Base-by-base conservation (phyloP, 352 stramenopile genomes). In the Globisporangium perplexum region DNA sequence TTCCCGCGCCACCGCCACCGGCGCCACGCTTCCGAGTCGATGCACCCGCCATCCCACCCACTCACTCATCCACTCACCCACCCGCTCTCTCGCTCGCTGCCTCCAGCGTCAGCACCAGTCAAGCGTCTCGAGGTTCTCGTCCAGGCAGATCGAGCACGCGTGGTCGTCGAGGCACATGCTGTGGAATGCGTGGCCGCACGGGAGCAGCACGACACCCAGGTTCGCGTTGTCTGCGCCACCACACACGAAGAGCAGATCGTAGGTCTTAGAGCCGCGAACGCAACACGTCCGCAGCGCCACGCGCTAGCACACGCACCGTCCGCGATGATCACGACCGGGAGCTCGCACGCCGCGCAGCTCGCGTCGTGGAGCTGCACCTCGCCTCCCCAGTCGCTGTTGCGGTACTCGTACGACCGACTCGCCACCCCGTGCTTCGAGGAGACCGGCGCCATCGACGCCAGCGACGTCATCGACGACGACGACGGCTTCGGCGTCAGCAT, bases 321-420 rank as follows among this genome's bases (percentile, higher is more conserved):
- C 23, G 64, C 66, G 57, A 95, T 86, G 36, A 93, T 85, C 47
- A 95, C 75, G 12, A 95, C 79, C 15, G 85, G 77, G 8, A 95
- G 68, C 24, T 93, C 83, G 46, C 85, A 95, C 31, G 65, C 56
- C 3, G 66, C 68, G 50, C 85, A 95, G 2, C 69, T 83, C 14
- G 74, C 86, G 59, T 95, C 82, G 47, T 95, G 85, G 10, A 95
- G 60, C 52, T 93, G 83, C 24, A 95, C 77, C 60, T 93, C 85
- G 22, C 85, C 83, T 46, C 85, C 85, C 85, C 85, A 95, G 51
- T 93, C 85, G 52, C 83, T 92, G 60, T 88, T 92, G 26, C 82
- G 71, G 51, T 80, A 90, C 43, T 95, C 85, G 65, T 88, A 95
- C 18, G 69, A 77, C 36, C 79, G 65, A 53, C 59, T 66, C 15